Evolutionary conservation across 2,329 filamentous ascomycete genomes (phyloP), one percentile per base, ranked within the genome.

Genomic region (Colletotrichum acutatum): DNA sequence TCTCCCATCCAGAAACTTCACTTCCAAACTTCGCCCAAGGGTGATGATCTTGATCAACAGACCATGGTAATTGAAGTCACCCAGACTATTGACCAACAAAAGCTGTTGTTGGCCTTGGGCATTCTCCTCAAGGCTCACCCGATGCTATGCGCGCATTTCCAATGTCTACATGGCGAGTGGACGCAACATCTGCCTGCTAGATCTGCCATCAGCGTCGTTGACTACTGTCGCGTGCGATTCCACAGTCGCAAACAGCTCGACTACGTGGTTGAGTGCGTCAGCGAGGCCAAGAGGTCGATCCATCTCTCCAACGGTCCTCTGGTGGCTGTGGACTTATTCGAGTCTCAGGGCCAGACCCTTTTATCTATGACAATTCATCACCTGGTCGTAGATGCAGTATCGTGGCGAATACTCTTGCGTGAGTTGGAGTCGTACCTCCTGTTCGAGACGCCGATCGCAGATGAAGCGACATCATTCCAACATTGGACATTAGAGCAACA

Each of bases 351-450:
- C 3, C 59, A 75, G 12, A 80, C 80, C 32, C 34, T 77, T 1
- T 57, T 83, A 0, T 81, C 79, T 3, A 62, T 85, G 6, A 76
- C 79, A 3, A 81, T 78, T 0, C 83, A 84, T 9, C 83, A 84
- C 64, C 76, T 84, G 0, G 78, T 83, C 0, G 79, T 87, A 12
- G 85, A 87, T 66, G 74, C 86, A 3, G 84, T 87, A 1, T 85
- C 84, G 0, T 87, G 86, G 86, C 78, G 83, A 5, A 80, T 84
- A 1, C 76, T 87, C 1, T 76, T 86, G 0, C 81, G 84, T 34
- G 84, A 87, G 54, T 76, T 87, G 0, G 85, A 87, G 66, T 78
- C 79, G 6, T 72, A 83, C 1, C 75, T 86, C 7, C 46, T 54
- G 0, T 37, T 28, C 3, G 59, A 59, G 0, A 34, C 7, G 1